Evolutionary conservation across 441 rosid species (phyloP).

Genomic region (Sinapis alba): DNA sequence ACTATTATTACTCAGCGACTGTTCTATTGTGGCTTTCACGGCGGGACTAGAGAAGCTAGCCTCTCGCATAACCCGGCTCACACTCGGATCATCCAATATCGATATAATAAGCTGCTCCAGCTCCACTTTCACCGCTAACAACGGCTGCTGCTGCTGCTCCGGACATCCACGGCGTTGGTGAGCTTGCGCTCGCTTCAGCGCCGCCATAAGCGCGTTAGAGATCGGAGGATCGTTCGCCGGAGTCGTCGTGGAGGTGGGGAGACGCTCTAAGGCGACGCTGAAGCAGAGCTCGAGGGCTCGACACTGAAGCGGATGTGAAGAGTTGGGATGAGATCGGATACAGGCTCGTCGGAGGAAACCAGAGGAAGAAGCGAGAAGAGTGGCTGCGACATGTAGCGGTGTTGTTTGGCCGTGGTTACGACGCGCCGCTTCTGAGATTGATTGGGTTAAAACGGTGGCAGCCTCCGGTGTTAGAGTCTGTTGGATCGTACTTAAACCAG

Average conservation of each 20-base stretch:
- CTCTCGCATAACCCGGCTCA: conserved; percentile 95
- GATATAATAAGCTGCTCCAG: conserved; percentile 93
- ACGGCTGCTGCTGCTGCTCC: conserved; percentile 95
- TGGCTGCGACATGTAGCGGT: conserved; percentile 92
- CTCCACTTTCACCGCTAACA: conserved; percentile 93
- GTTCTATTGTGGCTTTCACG: conserved; percentile 91
- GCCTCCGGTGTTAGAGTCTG: conserved; percentile 97
- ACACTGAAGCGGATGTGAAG: conserved; percentile 97
- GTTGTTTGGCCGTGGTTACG: conserved; percentile 94
- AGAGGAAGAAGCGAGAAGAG: conserved; percentile 70
- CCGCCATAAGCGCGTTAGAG: conserved; percentile 98
- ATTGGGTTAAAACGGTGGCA: conserved; percentile 82
- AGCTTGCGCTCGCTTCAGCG: conserved; percentile 95
- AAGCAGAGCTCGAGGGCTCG: conserved; percentile 97
- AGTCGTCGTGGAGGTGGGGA: conserved; percentile 60
- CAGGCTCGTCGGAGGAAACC: conserved; percentile 95
- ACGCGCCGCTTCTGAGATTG: conserved; percentile 89
- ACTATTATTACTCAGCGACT: conserved; percentile 50
- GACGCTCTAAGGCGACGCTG: conserved; percentile 93
- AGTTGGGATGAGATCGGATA: conserved; percentile 92
- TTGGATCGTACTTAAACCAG: conserved; percentile 90
- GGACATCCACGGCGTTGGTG: conserved; percentile 98
- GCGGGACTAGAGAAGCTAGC: conserved; percentile 97
- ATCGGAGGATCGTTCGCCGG: conserved; percentile 79
- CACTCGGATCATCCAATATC: conserved; percentile 96